Percentiles rank a stretch among this genome's conserved stretches.
Evolutionary conservation across 345 rosid genomes (phyloP).

Genomic region (Eutrema yunnanense): DNA sequence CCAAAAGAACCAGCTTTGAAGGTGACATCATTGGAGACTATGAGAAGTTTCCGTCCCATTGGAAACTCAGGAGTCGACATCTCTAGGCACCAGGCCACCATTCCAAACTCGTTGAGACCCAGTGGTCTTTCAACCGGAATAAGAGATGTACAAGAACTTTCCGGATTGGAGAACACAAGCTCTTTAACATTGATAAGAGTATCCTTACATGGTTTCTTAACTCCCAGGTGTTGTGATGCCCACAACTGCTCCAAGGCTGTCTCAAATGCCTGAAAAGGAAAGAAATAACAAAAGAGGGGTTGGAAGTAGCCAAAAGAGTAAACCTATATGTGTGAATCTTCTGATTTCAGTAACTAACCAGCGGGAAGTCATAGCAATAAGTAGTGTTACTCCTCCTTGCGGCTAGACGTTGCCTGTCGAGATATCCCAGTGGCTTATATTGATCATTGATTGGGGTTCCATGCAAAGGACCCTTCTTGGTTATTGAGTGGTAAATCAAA

Average conservation of each 20-base stretch:
- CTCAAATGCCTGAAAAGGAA: constrained; percentile 73
- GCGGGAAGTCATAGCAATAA: constrained; percentile 95
- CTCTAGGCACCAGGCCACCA: constrained; percentile 98
- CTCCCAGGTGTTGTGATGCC: constrained; percentile 57
- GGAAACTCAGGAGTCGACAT: constrained; percentile 93
- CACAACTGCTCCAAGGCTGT: constrained; percentile 74
- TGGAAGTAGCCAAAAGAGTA: neutral
- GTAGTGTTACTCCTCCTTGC: constrained; percentile 90
- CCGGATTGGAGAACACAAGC: constrained; percentile 67
- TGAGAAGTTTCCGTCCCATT: constrained; percentile 73
- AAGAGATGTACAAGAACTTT: constrained; percentile 63
- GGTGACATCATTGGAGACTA: constrained; percentile 92
- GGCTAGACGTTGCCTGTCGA: constrained; percentile 72
- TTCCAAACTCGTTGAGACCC: constrained; percentile 88
- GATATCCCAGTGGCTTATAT: constrained; percentile 67
- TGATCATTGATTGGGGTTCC: constrained; percentile 53
- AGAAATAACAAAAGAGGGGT: neutral
- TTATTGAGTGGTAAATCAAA: constrained; percentile 64
- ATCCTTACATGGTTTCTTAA: constrained; percentile 43
- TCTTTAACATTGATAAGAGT: constrained; percentile 57
- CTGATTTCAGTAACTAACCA: constrained; percentile 48
- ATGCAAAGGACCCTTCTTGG: constrained; percentile 59
- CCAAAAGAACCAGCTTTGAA: constrained; percentile 99
- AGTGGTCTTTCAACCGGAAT: constrained; percentile 50
- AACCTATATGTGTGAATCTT: neutral